Conservation (phyloP, 2,329 filamentous ascomycete species). For the Capronia americana region DNA sequence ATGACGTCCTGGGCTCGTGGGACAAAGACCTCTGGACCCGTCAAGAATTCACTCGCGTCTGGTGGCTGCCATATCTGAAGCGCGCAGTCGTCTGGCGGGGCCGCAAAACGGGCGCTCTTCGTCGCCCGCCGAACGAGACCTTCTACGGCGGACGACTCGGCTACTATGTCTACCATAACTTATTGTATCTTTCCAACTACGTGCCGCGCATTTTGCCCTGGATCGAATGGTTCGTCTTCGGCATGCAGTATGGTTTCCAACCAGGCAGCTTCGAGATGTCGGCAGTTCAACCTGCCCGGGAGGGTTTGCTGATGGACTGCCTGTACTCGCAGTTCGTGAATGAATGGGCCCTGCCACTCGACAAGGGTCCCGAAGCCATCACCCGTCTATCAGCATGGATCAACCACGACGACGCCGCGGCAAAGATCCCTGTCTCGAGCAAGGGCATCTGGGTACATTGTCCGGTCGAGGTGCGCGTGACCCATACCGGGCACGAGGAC, state of each 20-base stretch:
- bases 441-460: conserved; percentile 82
- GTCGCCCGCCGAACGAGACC: conserved; percentile 65
- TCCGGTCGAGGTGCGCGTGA: conserved; percentile 89
- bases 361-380: conserved; percentile 85
- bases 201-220: conserved; percentile 80
- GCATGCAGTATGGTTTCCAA: conserved; percentile 93
- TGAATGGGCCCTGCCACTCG: conserved; percentile 91
- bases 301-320: conserved; percentile 93
- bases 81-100: conserved; percentile 89
- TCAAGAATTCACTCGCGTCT: conserved; percentile 88
- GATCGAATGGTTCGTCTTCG: conserved; percentile 96
- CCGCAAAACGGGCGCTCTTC: conserved; percentile 72
- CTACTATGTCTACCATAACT: conserved; percentile 88
- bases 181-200: conserved; percentile 80
- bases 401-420: conserved; percentile 69
- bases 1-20: conserved; percentile 74
- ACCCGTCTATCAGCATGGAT: conserved; percentile 85
- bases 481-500: conserved; percentile 64
- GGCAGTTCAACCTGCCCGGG: conserved; percentile 79
- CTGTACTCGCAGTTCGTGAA: conserved; percentile 98
- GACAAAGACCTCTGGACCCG: conserved; percentile 76
- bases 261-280: conserved; percentile 67
- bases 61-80: conserved; percentile 96
- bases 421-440: conserved; percentile 80
- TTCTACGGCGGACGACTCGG: conserved; percentile 85